A percentile compares a stretch with the other conserved stretches of the same genome.
Conservation (phyloP, 225 moss, liverwort and hornwort genomes). For the Sphagnum contortum region DNA sequence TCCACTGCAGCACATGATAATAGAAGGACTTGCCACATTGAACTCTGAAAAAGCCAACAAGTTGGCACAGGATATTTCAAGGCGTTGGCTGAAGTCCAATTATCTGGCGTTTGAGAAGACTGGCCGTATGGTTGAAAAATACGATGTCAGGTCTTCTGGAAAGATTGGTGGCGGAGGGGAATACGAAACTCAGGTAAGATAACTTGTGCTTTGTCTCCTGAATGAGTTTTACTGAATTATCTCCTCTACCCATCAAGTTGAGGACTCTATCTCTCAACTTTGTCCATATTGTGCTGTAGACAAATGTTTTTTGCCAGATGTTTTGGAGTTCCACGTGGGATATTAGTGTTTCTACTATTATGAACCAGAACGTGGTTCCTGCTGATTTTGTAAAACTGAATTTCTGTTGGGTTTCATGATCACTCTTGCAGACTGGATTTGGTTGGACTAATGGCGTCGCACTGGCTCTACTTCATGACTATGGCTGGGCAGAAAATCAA, state of each 20-base stretch:
- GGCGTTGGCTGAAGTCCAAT: conserved; percentile 63
- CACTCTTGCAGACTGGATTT: conserved; percentile 31
- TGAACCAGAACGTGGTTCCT: too few species aligned
- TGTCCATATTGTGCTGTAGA: too few species aligned
- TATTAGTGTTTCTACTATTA: too few species aligned
- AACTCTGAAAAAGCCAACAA: conserved; percentile 23
- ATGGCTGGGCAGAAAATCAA: conserved; percentile 42
- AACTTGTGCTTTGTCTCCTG: too few species aligned
- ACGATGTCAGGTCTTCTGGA: conserved; percentile 53
- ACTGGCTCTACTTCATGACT: conserved; percentile 30
- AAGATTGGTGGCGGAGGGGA: conserved; percentile 63
- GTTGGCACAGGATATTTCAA: conserved; percentile 39
- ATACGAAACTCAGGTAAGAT: conserved; percentile 51
- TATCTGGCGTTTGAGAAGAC: conserved; percentile 34
- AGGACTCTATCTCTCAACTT: too few species aligned
- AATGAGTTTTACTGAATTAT: too few species aligned
- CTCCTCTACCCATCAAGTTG: too few species aligned
- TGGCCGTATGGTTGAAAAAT: conserved; percentile 83
- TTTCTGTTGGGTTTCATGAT: background rate
- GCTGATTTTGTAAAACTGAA: background rate
- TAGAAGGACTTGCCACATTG: conserved; percentile 49
- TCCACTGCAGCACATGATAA: conserved; percentile 89
- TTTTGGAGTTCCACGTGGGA: too few species aligned
- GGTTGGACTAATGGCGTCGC: conserved; percentile 48
- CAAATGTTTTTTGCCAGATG: too few species aligned